A percentile compares a stretch with the other conserved stretches of the same genome.
Conservation (phyloP, 768 basidiomycete species). For the Fomitopsis serialis region DNA sequence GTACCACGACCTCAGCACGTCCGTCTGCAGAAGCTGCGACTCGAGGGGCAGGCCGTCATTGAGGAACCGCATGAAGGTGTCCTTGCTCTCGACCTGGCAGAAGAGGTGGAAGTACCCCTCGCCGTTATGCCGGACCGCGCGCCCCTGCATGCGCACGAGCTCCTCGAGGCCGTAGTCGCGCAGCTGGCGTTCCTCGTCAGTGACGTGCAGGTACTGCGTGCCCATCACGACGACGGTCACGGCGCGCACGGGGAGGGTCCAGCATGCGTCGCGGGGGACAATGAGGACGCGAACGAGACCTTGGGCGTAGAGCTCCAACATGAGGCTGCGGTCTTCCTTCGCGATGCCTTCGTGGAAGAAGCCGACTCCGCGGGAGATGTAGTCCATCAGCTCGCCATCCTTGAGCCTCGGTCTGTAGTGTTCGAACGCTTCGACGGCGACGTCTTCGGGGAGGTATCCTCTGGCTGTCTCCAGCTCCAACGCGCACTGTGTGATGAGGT, state of each 20-base stretch:
- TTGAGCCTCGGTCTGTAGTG: conserved; percentile 52
- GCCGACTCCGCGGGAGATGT: conserved; percentile 80
- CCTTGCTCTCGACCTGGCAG: conserved; percentile 82
- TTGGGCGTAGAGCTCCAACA: conserved; percentile 78
- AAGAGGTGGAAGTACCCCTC: conserved; percentile 78
- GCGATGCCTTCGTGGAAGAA: conserved; percentile 75
- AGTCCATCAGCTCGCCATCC: conserved; percentile 61
- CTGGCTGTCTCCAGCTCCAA: conserved; percentile 61
- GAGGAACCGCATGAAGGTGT: conserved; percentile 78
- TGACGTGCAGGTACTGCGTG: conserved; percentile 71
- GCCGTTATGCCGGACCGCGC: conserved; percentile 54
- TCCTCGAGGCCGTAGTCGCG: conserved; percentile 79
- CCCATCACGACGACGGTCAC: conserved; percentile 85
- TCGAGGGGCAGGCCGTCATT: conserved; percentile 88
- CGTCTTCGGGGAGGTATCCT: conserved; percentile 58
- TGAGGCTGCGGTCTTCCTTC: conserved; percentile 60
- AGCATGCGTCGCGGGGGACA: conserved; percentile 78
- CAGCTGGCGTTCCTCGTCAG: conserved; percentile 57
- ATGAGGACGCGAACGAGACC: conserved; percentile 78
- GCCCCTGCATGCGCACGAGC: conserved; percentile 87
- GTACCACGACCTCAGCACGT: conserved; percentile 45
- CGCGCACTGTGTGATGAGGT: conserved; percentile 85
- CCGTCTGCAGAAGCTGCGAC: conserved; percentile 59
- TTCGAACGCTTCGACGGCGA: conserved; percentile 52
- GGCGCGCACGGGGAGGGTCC: conserved; percentile 84